A percentile compares a stretch with the other conserved stretches of the same genome.
These are phyloP conservation scores for Hypoxylon lenormandii DNA, from an alignment of 495 filamentous ascomycete species.

Conservation along the genomic window DNA sequence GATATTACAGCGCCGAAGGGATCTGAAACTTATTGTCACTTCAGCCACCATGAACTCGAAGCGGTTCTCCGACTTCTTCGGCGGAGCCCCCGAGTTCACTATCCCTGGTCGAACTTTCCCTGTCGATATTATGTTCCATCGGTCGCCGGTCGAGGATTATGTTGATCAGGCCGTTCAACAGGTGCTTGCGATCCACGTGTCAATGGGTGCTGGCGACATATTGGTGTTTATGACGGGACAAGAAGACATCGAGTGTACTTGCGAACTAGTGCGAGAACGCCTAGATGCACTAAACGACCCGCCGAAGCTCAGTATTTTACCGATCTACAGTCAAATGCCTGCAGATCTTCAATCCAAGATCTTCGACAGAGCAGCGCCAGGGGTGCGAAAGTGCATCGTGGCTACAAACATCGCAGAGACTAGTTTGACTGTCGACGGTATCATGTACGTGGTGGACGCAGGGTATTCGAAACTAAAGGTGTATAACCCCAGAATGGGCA, in stretches of 20 bases:
- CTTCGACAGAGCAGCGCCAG: constrained; percentile 88
- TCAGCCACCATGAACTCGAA: constrained; percentile 99
- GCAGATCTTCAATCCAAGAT: constrained; percentile 98
- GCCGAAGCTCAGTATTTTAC: constrained; percentile 91
- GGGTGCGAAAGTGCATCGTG: constrained; percentile 96
- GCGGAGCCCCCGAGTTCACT: constrained; percentile 96
- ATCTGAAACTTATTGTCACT: constrained; percentile 96
- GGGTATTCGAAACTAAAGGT: constrained; percentile 98
- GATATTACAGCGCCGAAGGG: constrained; percentile 86
- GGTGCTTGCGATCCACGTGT: constrained; percentile 95
- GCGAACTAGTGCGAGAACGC: constrained; percentile 88
- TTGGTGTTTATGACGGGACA: constrained; percentile 99
- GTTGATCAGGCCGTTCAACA: constrained; percentile 97
- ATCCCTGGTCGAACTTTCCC: constrained; percentile 98
- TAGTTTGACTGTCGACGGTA: constrained; percentile 96
- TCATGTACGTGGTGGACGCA: constrained; percentile 98
- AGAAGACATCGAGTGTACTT: constrained; percentile 97
- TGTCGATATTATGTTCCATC: constrained; percentile 94
- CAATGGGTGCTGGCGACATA: constrained; percentile 90
- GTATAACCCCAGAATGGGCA: constrained; percentile 98
- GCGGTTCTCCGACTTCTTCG: constrained; percentile 94
- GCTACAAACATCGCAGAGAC: constrained; percentile 99
- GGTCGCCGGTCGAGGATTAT: constrained; percentile 96
- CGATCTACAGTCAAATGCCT: constrained; percentile 99
- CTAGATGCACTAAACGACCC: constrained; percentile 94